These are phyloP conservation scores for Arxiozyma slooffiae DNA, from an alignment of 1,139 yeast species.

Conservation along the genomic window DNA sequence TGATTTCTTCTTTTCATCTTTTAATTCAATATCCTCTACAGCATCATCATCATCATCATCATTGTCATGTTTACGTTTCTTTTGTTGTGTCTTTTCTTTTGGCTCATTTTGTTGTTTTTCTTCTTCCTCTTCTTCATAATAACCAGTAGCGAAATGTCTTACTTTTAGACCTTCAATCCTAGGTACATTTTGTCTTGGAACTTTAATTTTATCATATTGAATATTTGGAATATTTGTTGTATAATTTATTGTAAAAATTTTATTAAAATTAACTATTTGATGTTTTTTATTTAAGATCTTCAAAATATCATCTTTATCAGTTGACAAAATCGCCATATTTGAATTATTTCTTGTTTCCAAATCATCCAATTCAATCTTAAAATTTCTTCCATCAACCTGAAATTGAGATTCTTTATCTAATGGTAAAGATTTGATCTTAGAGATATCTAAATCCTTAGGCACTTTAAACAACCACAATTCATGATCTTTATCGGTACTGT, in stretches of 20 bases:
- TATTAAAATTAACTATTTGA: slow-evolving; percentile 31
- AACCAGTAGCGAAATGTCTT: slow-evolving; percentile 83
- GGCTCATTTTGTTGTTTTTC: slow-evolving; percentile 2
- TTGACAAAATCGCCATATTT: slow-evolving; percentile 20
- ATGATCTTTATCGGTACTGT: slow-evolving; percentile 30
- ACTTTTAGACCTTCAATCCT: slow-evolving; percentile 50
- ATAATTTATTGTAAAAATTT: slow-evolving; percentile 52
- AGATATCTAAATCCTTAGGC: slow-evolving; percentile 52
- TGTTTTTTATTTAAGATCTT: slow-evolving; percentile 15
- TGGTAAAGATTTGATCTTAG: slow-evolving; percentile 47
- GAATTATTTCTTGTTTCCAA: slow-evolving; percentile 19
- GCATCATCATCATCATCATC: too few relatives aligned
- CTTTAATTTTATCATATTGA: slow-evolving; percentile 42
- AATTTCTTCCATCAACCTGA: slow-evolving; percentile 35
- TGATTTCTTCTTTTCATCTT: slow-evolving; percentile 8
- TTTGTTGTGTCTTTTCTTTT: slow-evolving; percentile 1
- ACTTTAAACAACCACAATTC: slow-evolving; percentile 68
- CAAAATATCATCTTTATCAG: slow-evolving; percentile 13
- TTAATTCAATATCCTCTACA: too few relatives aligned
- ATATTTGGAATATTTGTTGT: slow-evolving; percentile 53
- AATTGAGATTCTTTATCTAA: slow-evolving; percentile 32
- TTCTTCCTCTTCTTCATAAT: slow-evolving; percentile 38
- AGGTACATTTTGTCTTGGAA: slow-evolving; percentile 52
- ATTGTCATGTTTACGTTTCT: slow-evolving; percentile 14
- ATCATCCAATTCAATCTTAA: slow-evolving; percentile 41